Evolutionary conservation across 2,329 filamentous ascomycete genomes (phyloP).

Genomic region (Dryadomyces sulphureus): DNA sequence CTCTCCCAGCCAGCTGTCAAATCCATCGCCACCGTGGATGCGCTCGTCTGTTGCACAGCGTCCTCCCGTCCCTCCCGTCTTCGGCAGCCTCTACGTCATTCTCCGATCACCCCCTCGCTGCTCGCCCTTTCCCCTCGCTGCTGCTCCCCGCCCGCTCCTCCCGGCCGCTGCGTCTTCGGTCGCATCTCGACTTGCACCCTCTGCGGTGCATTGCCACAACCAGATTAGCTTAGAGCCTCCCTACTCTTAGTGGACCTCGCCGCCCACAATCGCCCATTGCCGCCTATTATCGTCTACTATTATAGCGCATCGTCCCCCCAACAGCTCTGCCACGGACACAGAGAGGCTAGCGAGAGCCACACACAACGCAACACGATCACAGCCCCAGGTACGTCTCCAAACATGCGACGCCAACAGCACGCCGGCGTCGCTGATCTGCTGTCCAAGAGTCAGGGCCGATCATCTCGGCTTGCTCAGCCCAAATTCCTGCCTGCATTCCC

Average conservation of each 20-base stretch:
- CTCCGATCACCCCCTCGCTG: neutral
- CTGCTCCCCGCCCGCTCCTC: neutral
- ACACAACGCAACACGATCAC: neutral
- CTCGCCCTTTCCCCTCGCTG: neutral
- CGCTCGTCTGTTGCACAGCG: neutral
- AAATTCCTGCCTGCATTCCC: neutral
- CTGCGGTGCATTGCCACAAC: neutral
- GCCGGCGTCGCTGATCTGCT: no score
- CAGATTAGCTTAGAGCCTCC: neutral
- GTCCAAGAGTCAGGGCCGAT: no score
- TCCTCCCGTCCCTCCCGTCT: neutral
- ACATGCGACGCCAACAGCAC: no score
- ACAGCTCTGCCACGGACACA: no score
- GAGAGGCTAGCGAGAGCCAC: neutral
- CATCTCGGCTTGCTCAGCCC: neutral
- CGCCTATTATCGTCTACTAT: neutral
- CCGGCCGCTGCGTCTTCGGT: neutral
- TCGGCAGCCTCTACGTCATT: neutral
- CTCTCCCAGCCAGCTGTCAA: no score
- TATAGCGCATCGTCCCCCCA: no score
- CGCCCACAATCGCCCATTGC: neutral
- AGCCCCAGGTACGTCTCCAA: no score
- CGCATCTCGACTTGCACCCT: neutral
- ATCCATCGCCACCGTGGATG: neutral
- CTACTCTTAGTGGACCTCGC: neutral